Evolutionary conservation across 225 moss, liverwort and hornwort species (phyloP).

Genomic region (Anthoceros angustus): DNA sequence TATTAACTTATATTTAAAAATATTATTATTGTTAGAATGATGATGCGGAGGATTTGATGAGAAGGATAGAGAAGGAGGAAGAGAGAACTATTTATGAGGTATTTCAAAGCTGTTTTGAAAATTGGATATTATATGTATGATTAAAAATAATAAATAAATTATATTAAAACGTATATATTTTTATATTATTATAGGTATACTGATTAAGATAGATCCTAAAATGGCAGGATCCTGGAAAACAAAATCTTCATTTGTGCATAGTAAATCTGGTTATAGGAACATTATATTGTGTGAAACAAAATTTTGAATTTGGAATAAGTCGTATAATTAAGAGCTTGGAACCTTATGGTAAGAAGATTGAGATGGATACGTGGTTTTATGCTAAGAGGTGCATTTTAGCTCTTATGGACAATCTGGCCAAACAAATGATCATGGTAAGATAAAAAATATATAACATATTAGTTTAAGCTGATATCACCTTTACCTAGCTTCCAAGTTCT

Average conservation of each 20-base stretch:
- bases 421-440: constrained; percentile 75
- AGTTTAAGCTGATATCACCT: neutral
- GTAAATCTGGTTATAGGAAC: constrained; percentile 86
- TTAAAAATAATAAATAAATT: too few relatives aligned
- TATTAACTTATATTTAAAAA: neutral
- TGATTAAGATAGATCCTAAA: neutral
- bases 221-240: constrained; percentile 36
- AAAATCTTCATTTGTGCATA: constrained; percentile 55
- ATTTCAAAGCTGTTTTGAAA: neutral
- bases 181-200: too few relatives aligned
- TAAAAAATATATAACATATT: neutral
- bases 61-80: constrained; percentile 79
- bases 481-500: neutral
- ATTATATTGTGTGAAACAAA: constrained; percentile 71
- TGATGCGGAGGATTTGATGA: constrained; percentile 83
- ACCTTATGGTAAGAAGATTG: constrained; percentile 57
- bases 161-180: too few relatives aligned
- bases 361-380: constrained; percentile 81
- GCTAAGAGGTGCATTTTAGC: constrained; percentile 67
- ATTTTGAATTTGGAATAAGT: constrained; percentile 81
- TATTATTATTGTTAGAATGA: constrained; percentile 39
- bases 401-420: constrained; percentile 50
- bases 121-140: too few relatives aligned
- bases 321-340: constrained; percentile 70
- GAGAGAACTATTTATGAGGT: constrained; percentile 69